Base-by-base conservation (phyloP, 2,329 filamentous ascomycete genomes). In the Corinectria fuckeliana region DNA sequence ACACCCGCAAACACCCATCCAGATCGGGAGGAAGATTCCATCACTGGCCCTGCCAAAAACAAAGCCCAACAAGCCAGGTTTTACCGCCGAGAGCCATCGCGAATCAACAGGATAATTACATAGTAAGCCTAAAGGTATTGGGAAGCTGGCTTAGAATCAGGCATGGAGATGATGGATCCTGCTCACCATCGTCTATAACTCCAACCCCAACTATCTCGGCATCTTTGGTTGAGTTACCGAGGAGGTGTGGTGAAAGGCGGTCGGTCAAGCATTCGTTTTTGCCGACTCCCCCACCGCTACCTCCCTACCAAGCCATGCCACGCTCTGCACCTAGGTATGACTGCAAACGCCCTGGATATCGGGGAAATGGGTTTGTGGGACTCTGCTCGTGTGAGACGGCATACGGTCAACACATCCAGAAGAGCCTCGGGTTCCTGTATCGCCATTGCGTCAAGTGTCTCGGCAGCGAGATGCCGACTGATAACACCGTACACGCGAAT, bases 1-100 rank as follows among this genome's bases (percentile, higher is more conserved):
- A 50, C 56, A 58, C 56, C 56, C 56, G 56, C 56, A 58, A 58
- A 58, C 49, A 53, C 49, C 56, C 56, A 53, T 58, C 48, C 56
- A 58, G 41, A 58, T 58, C 50, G 50, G 44, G 44, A 38, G 56
- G 44, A 21, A 20, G 51, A 54, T 11, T 28, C n/a, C 16, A 39
- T 32, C 26, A 13, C 25, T 28, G n/a, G 10, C 26, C 18, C 25
- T 5, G 14, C 39, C 41, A 14, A 23, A 16, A 23, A 26, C 41
- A 26, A n/a, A n/a, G 41, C 26, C 41, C 41, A n/a, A n/a, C 41
- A 44, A 44, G 8, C 21, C 14, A 25, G 39, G 21, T 44, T 23
- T 23, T n/a, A 18, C 38, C 18, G 32, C 38, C 38, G 21, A 41
- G 11, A 7, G 38, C 18, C 13, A 11, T 18, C 38, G 20, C 38